Conservation (phyloP, 2,329 filamentous ascomycete genomes). For the Lachnellula cervina region DNA sequence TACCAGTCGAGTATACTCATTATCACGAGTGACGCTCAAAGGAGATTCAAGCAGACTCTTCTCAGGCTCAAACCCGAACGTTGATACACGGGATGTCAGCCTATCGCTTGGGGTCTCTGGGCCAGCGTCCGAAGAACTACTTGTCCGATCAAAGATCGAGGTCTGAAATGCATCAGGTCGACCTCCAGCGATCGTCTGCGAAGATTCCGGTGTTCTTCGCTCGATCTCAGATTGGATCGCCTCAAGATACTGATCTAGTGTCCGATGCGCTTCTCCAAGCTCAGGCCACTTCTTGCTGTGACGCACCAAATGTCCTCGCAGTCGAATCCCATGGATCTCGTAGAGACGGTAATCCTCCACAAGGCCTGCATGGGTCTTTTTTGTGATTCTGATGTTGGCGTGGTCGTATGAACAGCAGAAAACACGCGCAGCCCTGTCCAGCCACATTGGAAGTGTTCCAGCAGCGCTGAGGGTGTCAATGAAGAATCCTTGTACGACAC, state of each 20-base stretch:
- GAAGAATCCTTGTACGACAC: constrained; percentile 50
- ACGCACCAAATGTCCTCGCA: constrained; percentile 40
- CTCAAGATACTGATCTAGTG: constrained; percentile 35
- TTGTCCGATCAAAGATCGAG: constrained; percentile 49
- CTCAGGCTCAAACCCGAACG: constrained; percentile 24
- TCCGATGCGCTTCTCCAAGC: constrained; percentile 29
- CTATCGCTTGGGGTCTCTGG: constrained; percentile 37
- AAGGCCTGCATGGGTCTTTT: constrained; percentile 38
- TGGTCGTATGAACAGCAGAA: constrained; percentile 47
- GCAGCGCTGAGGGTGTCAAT: constrained; percentile 40
- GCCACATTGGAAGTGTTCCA: constrained; percentile 42
- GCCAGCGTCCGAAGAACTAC: constrained; percentile 44
- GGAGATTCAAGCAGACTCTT: constrained; percentile 26
- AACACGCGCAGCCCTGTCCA: constrained; percentile 43
- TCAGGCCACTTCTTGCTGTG: constrained; percentile 33
- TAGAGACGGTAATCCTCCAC: constrained; percentile 51
- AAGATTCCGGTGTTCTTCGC: constrained; percentile 38
- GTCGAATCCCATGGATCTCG: constrained; percentile 45
- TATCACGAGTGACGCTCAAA: constrained; percentile 16
- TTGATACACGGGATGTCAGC: constrained; percentile 1
- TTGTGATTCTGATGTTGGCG: constrained; percentile 40
- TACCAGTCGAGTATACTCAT: constrained; percentile 13
- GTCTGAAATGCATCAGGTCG: constrained; percentile 31
- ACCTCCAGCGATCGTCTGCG: constrained; percentile 36
- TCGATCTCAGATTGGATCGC: constrained; percentile 41